Base-by-base conservation (phyloP, 2,329 filamentous ascomycete species). In the Penicillium vulpinum region DNA sequence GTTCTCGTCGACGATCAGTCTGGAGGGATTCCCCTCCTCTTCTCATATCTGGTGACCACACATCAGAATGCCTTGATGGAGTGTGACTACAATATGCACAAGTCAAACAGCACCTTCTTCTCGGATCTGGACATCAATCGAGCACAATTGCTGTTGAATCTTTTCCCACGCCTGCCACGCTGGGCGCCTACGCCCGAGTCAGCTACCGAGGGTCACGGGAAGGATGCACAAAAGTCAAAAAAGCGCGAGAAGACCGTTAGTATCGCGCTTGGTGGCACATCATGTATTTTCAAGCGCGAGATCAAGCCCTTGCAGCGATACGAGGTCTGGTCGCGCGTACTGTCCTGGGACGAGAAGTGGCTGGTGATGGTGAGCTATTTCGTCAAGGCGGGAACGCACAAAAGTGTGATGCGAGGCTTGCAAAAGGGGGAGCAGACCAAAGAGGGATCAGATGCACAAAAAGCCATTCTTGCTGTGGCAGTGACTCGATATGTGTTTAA, bases 101-200 rank as follows among this genome's bases (percentile, higher is more conserved):
- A 51, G 26, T 43, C 49, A 5, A 43, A 51, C 36, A 51, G 49
- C 26, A 51, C 49, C 8, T 51, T 41, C 11, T 51, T 51, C 11
- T 41, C 36, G n/a, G 49, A 43, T 26, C 26, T 51, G 26, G 49
- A 51, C n/a, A 33, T 51, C 28, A 51, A 51, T 13, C 49, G 49
- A 24, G 40, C 40, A 2, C 49, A 51, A 18, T 38, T 51, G 13
- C 22, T 51, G 26, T 16, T 35, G 38, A 43, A 13, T 11, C 16
- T 43, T 21, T 51, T 51, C 11, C 49, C 38, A 31, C 35, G 18
- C 6, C 49, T 40, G 21, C 49, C 38, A 43, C 38, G 28, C 24
- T 33, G 28, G 38, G 49, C 49, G 31, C 49, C 49, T 24, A 40
- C 5, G 9, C 26, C 38, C 16, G 18, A 47, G 3, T 22, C 29